phyloP scores from a whole-genome alignment of 345 rosid species.

The Hevea brasiliensis region DNA sequence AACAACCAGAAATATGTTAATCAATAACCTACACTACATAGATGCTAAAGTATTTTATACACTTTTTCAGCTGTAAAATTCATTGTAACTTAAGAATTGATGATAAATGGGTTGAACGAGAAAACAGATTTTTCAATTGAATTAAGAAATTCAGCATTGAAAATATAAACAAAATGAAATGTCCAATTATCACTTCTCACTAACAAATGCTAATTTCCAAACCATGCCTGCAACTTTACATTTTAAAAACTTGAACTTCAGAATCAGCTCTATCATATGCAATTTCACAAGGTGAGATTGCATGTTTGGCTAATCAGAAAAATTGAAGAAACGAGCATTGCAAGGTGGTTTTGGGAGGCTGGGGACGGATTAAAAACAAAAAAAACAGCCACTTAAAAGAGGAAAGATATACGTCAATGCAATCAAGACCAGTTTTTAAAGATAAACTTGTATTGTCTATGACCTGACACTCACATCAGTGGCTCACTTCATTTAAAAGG shows the following conservation, averaged over 20 bases:
- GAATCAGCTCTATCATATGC: neutral
- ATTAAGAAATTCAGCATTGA: no score
- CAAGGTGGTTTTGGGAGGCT: neutral
- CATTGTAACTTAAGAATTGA: neutral
- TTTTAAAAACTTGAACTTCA: no score
- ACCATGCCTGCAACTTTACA: no score
- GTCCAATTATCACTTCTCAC: no score
- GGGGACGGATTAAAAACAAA: neutral
- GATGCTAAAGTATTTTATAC: neutral
- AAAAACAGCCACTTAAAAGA: neutral
- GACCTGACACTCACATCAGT: neutral
- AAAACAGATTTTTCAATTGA: no score
- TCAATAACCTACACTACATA: neutral
- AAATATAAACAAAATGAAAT: no score
- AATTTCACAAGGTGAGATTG: neutral
- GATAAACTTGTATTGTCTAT: neutral
- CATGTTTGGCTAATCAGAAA: neutral
- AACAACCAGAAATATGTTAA: neutral
- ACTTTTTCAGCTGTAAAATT: slow-evolving; percentile 1
- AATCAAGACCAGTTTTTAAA: neutral
- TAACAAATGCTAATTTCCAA: no score
- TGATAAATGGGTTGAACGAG: no score
- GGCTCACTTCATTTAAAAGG: neutral
- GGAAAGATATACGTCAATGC: neutral
- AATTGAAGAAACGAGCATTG: neutral